Conservation (phyloP, 192 early-diverging fungal genomes). For the Gamsiella multidivaricata region DNA sequence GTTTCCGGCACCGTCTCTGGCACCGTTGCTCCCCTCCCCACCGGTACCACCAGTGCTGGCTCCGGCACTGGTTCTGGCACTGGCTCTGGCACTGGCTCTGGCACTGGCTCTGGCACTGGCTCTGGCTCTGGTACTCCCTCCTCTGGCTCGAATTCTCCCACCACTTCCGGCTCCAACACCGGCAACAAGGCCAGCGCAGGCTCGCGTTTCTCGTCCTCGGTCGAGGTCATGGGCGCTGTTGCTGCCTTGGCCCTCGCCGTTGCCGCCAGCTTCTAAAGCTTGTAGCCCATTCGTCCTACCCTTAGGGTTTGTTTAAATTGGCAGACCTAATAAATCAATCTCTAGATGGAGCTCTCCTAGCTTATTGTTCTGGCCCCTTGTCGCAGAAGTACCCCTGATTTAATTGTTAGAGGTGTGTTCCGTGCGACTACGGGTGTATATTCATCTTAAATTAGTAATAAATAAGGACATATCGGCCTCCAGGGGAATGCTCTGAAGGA, state of each 20-base stretch:
- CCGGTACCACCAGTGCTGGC: neutral
- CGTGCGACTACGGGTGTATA: too few relatives aligned
- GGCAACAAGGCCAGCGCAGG: constrained; percentile 3
- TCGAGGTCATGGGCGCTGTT: constrained; percentile 16
- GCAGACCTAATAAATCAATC: too few relatives aligned
- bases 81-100: neutral
- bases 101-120: neutral
- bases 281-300: too few relatives aligned
- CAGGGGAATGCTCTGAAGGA: too few relatives aligned
- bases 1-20: neutral
- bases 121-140: neutral
- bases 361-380: too few relatives aligned
- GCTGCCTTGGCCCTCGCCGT: constrained; percentile 11
- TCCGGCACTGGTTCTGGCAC: neutral
- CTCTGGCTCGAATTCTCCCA: neutral
- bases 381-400: too few relatives aligned
- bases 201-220: constrained; percentile 1
- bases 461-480: too few relatives aligned
- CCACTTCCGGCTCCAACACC: neutral
- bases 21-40: neutral
- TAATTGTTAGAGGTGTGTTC: too few relatives aligned
- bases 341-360: too few relatives aligned
- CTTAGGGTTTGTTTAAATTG: too few relatives aligned
- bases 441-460: too few relatives aligned
- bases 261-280: constrained; percentile 2